These are phyloP conservation scores for Fomitopsis schrenkii DNA, from an alignment of 1,284 basidiomycete genomes.

Conservation along the genomic window DNA sequence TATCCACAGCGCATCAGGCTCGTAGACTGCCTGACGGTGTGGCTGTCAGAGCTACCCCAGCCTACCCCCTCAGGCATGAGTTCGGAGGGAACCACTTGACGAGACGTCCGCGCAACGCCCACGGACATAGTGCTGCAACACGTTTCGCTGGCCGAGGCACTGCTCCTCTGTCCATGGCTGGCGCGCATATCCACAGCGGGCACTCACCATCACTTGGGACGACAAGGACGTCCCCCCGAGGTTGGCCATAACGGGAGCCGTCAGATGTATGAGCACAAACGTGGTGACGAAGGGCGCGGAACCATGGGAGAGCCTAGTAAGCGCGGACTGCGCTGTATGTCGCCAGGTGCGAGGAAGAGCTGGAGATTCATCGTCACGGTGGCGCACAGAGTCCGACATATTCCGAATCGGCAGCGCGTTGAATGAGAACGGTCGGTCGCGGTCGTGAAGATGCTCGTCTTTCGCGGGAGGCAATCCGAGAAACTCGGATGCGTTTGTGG, in stretches of 20 bases:
- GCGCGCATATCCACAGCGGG: no score
- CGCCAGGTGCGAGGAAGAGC: not conserved
- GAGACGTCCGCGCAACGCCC: not conserved
- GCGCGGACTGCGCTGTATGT: conserved; percentile 6
- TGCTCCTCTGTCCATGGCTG: no score
- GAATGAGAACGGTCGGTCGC: not conserved
- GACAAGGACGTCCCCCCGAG: conserved; percentile 62
- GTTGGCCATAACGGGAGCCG: conserved; percentile 63
- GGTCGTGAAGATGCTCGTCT: not conserved
- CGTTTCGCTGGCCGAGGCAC: no score
- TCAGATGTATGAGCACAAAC: conserved; percentile 63
- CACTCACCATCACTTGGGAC: conserved; percentile 64
- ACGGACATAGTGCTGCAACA: no score
- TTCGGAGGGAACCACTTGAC: not conserved
- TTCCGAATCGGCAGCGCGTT: not conserved
- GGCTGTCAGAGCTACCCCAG: no score
- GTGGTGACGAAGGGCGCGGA: conserved; percentile 61
- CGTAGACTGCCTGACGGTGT: no score
- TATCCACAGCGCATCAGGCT: no score
- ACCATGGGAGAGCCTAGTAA: conserved; percentile 48
- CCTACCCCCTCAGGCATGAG: no score
- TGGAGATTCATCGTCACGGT: not conserved
- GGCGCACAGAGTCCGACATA: not conserved
- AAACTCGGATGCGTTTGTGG: not conserved
- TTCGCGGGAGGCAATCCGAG: not conserved